Evolutionary conservation across 495 filamentous ascomycete species (phyloP), one percentile per base, ranked within the genome.

Genomic region (Xylaria intraflava): DNA sequence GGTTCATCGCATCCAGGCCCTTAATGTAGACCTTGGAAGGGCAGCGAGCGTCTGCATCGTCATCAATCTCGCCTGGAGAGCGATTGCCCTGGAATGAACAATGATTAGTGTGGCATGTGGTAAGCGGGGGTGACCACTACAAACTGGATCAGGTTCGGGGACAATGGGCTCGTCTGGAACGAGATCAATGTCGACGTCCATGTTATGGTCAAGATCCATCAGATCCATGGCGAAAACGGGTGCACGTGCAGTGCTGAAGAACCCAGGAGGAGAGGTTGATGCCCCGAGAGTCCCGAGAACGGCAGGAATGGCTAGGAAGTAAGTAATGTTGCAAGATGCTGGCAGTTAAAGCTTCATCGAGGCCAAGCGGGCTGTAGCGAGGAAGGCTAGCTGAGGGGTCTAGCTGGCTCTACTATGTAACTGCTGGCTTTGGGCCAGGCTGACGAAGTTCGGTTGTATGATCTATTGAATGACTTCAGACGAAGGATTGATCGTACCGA

Each of bases 171-270:
- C 68, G 17, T 73, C 67, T 14, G 69, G 65, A 38, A 67, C 65
- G 61, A 73, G 67, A 54, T 81, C 83, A 19, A 85, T 67, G 58
- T 87, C 85, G 46, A 89, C 66, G 46, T 75, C 75, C 74, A 78
- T 78, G 46, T 90, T 87, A 66, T 90, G 86, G 44, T 90, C 87
- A 47, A 89, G 83, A 65, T 91, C 87, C 85, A 88, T 88, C 43
- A 55, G 72, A 38, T 63, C 56, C 58, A 64, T 65, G 19, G 55
- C 46, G 60, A 20, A 56, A 39, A 39, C 11, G 22, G 33, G 31
- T 24, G 35, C 35, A 44, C 51, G 23, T 23, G 6, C 26, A 23
- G 23, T 17, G 31, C 33, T 16, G 42, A 22, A 44, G 10, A 45
- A 53, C 6, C 6, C 7, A 46, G 27, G 35, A 17, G n/a, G 14